phyloP scores from a whole-genome alignment of 352 stramenopile species.

The Blastocystis sp. region DNA sequence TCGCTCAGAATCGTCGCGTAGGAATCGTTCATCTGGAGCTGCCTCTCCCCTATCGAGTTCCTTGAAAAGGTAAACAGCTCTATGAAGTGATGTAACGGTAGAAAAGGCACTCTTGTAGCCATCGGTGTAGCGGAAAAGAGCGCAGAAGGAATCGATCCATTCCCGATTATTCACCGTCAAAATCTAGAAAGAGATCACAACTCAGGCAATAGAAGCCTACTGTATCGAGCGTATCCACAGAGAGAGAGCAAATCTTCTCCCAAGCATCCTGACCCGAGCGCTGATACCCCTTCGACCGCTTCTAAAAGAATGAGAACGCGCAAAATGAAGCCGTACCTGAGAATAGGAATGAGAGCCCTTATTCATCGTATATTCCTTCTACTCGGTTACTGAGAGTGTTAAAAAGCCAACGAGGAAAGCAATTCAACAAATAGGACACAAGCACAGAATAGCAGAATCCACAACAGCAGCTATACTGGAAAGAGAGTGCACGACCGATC shows the following conservation, averaged over 20 bases:
- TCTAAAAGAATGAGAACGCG: background rate
- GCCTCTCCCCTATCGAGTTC: constrained; percentile 7
- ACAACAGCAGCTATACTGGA: background rate
- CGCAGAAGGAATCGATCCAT: constrained; percentile 47
- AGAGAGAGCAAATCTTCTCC: constrained; percentile 38
- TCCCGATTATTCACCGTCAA: constrained; percentile 34
- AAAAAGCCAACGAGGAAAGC: background rate
- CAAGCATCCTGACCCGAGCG: constrained; percentile 44
- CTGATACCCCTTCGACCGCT: constrained; percentile 29
- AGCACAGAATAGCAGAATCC: background rate
- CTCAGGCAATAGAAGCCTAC: background rate
- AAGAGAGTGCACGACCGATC: too few relatives aligned
- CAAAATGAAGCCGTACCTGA: background rate
- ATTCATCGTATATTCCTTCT: background rate
- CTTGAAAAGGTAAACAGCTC: constrained; percentile 39
- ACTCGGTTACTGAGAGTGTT: background rate
- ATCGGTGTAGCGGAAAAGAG: constrained; percentile 20
- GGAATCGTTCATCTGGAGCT: constrained; percentile 15
- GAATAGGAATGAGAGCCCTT: background rate
- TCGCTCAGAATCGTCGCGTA: constrained; percentile 3
- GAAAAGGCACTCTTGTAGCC: constrained; percentile 26
- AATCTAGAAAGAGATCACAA: constrained; percentile 32
- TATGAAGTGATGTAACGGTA: background rate
- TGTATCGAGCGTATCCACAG: constrained; percentile 43
- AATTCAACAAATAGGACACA: background rate